Conservation (phyloP, 805 yeast genomes). For the Saccharomyces eubayanus region DNA sequence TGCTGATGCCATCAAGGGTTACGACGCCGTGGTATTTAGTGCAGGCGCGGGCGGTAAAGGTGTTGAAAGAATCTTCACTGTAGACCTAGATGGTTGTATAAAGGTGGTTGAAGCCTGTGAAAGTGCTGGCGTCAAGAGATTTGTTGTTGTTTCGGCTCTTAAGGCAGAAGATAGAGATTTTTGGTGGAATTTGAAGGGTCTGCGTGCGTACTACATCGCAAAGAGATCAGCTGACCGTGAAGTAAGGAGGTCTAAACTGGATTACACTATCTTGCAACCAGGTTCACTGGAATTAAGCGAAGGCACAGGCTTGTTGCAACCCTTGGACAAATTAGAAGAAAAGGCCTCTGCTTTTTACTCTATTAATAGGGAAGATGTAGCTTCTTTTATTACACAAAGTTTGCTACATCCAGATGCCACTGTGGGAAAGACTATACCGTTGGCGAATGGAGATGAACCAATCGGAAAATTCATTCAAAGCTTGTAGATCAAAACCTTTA, state of each 20-base stretch:
- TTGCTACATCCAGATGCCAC: slow-evolving; percentile 34
- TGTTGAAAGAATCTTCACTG: slow-evolving; percentile 36
- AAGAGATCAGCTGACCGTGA: slow-evolving; percentile 52
- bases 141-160: slow-evolving; percentile 48
- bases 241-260: slow-evolving; percentile 34
- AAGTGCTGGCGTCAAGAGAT: slow-evolving; percentile 36
- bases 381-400: slow-evolving; percentile 35
- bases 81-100: slow-evolving; percentile 58
- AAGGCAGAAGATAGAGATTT: slow-evolving; percentile 44
- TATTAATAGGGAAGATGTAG: slow-evolving; percentile 49
- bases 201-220: slow-evolving; percentile 47
- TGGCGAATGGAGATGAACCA: slow-evolving; percentile 36
- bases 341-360: slow-evolving; percentile 19
- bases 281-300: slow-evolving; percentile 35
- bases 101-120: slow-evolving; percentile 49
- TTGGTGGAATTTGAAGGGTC: slow-evolving; percentile 33
- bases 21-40: slow-evolving; percentile 49
- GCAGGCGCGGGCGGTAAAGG: slow-evolving; percentile 60
- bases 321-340: slow-evolving; percentile 11
- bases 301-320: slow-evolving; percentile 37
- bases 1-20: slow-evolving; percentile 35
- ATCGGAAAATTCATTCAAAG: slow-evolving; percentile 17
- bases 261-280: slow-evolving; percentile 53
- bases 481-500: neutral
- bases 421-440: slow-evolving; percentile 36